Percentiles rank a stretch among this genome's conserved stretches.
Evolutionary conservation across 306 rosid genomes (phyloP).

Genomic region (Lathyrus oleraceus): DNA sequence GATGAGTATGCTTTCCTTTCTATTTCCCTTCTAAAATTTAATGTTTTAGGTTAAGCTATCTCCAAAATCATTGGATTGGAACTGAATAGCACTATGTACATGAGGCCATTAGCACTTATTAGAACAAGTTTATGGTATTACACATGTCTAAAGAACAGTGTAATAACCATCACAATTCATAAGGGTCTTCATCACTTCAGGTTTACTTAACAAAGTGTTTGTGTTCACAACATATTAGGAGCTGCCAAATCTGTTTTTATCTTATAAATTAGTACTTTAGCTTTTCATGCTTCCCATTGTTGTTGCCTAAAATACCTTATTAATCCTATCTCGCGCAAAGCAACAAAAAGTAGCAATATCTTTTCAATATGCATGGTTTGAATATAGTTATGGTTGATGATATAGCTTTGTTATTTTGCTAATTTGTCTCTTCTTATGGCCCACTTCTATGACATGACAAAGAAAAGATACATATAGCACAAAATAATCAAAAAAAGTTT

Average conservation of each 20-base stretch:
- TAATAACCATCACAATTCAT: slow-evolving; percentile 36
- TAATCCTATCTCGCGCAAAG: slow-evolving; percentile 34
- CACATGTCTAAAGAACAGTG: slow-evolving; percentile 44
- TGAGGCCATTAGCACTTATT: slow-evolving; percentile 36
- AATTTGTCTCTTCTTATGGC: slow-evolving; percentile 33
- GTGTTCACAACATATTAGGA: slow-evolving; percentile 44
- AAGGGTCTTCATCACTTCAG: slow-evolving; percentile 43
- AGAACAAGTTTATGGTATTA: slow-evolving; percentile 44
- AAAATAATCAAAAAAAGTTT: slow-evolving; percentile 45
- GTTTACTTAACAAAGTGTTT: slow-evolving; percentile 24
- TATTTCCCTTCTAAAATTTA: slow-evolving; percentile 33
- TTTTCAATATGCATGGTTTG: slow-evolving; percentile 26
- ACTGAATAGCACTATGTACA: slow-evolving; percentile 47
- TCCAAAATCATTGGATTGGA: slow-evolving; percentile 50
- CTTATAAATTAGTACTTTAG: slow-evolving; percentile 27
- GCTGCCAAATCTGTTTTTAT: slow-evolving; percentile 36
- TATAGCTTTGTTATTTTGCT: slow-evolving; percentile 31
- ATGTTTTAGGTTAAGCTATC: slow-evolving; percentile 30
- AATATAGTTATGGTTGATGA: slow-evolving; percentile 15
- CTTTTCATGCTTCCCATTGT: slow-evolving; percentile 23
- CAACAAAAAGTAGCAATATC: slow-evolving; percentile 39
- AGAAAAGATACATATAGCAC: slow-evolving; percentile 30
- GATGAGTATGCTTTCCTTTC: slow-evolving; percentile 30
- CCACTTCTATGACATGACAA: slow-evolving; percentile 50
- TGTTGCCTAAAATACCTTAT: slow-evolving; percentile 39